Evolutionary conservation across 176 grass and related monocot genomes (phyloP).

Genomic region (Aechmea fasciata): DNA sequence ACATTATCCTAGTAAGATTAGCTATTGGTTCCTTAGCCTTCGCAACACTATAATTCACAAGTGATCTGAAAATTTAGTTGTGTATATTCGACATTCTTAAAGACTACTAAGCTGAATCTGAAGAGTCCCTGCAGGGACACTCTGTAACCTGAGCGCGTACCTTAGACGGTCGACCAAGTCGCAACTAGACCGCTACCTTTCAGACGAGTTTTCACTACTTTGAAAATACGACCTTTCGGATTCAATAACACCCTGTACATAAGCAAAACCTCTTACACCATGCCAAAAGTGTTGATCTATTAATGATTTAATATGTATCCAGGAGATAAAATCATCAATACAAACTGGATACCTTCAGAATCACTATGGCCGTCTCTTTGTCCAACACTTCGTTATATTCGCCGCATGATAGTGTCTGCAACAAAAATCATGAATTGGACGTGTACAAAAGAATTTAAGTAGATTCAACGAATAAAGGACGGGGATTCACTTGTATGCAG

Average conservation of each 20-base stretch:
- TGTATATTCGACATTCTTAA: too few species aligned
- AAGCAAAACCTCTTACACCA: constrained; percentile 1
- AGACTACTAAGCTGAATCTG: too few species aligned
- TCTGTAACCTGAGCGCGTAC: too few species aligned
- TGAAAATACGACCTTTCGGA: constrained; percentile 45
- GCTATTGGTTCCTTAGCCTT: too few species aligned
- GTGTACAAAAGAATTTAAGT: background rate
- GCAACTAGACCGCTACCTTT: background rate
- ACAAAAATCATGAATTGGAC: background rate
- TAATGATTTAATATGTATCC: background rate
- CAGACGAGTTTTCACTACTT: constrained; percentile 12
- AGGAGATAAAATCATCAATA: background rate
- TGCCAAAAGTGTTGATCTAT: background rate
- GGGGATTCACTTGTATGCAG: constrained; percentile 50
- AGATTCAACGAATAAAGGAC: background rate
- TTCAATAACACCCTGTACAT: constrained; percentile 45
- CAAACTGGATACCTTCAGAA: constrained; percentile 38
- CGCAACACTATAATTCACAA: too few species aligned
- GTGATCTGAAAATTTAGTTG: too few species aligned
- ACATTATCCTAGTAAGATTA: too few species aligned
- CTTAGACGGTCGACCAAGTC: too few species aligned
- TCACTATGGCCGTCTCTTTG: constrained; percentile 62
- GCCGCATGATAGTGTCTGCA: constrained; percentile 55
- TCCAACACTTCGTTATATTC: constrained; percentile 86
- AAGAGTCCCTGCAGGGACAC: too few species aligned